Percentiles rank a stretch among this genome's conserved stretches.
Evolutionary conservation across 2,329 filamentous ascomycete genomes (phyloP).

Genomic region (Zymoseptoria ardabiliae): DNA sequence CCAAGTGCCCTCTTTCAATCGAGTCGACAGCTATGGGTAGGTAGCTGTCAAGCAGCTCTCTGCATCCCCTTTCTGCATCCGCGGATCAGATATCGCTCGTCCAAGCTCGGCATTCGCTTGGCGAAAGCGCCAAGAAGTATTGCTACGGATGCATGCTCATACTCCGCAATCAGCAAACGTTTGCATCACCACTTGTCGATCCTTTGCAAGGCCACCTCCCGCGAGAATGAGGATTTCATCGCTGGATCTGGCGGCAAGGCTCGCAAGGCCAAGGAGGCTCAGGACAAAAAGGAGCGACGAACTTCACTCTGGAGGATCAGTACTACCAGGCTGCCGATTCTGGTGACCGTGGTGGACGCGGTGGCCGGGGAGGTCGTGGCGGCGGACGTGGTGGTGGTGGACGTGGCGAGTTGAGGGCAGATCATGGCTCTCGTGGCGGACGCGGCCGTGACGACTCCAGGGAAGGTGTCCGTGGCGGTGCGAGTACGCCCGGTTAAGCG

Average conservation of each 20-base stretch:
- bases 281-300: constrained; percentile 67
- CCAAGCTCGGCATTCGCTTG: no score
- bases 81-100: no score
- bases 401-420: constrained; percentile 37
- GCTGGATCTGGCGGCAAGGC: constrained; percentile 66
- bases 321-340: constrained; percentile 50
- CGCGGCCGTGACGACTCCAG: constrained; percentile 33
- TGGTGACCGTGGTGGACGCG: constrained; percentile 49
- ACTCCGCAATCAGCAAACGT: no score
- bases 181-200: no score
- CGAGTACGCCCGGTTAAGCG: no score
- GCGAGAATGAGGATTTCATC: constrained; percentile 66
- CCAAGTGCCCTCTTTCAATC: no score
- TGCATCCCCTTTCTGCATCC: no score
- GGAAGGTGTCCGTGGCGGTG: constrained; percentile 21
- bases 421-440: constrained; percentile 34
- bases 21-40: no score
- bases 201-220: constrained; percentile 54
- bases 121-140: no score
- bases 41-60: no score
- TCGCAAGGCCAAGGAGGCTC: constrained; percentile 73
- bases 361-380: constrained; percentile 46
- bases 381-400: constrained; percentile 32
- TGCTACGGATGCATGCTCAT: no score
- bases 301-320: constrained; percentile 73